Evolutionary conservation across 106 monocot genomes (phyloP), one percentile per base, ranked within the genome.

Genomic region (Narthecium ossifragum): DNA sequence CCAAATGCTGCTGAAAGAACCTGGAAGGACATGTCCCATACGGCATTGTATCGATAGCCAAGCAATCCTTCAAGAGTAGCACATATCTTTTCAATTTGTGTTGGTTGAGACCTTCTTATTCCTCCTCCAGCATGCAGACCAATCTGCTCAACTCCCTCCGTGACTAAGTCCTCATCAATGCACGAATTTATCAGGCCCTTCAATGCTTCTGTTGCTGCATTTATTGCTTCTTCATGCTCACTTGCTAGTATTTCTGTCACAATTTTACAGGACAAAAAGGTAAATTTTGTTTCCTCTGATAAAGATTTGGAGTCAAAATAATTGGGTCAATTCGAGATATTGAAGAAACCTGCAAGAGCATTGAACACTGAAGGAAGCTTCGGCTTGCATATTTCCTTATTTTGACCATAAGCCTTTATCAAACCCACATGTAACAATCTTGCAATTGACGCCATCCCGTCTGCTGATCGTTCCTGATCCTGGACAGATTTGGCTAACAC

Each of bases 11-110:
- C 29, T 38, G 96, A 80, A 53, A 96, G 63, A 53, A 90, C 69
- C 48, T 84, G 80, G 84, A 96, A 96, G n/a, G 84, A 84, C 75
- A 77, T 61, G 64, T 96, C 90, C 90, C 80, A 87, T 1, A 90
- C 81, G 32, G 70, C 80, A 59, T 31, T 70, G 45, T 87, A 96
- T 10, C 70, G 75, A 74, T 87, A 78, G 57, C 84, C 71, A 62
- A 96, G 75, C 15, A 96, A 70, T 28, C 84, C 76, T 59, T 90
- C 96, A 55, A 90, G 46, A 55, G 61, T 84, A 4, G 68, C 80
- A 76, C 96, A 96, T 34, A 96, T 90, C 68, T 76, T 96, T 74
- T 96, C 90, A 66, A 96, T 84, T 54, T 69, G 60, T 20, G 90
- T 84, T 39, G 96, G 90, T 4, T 38, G 76, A 70, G 86, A 80